Base-by-base conservation (phyloP, 2,329 filamentous ascomycete genomes). In the Dothistroma septosporum region DNA sequence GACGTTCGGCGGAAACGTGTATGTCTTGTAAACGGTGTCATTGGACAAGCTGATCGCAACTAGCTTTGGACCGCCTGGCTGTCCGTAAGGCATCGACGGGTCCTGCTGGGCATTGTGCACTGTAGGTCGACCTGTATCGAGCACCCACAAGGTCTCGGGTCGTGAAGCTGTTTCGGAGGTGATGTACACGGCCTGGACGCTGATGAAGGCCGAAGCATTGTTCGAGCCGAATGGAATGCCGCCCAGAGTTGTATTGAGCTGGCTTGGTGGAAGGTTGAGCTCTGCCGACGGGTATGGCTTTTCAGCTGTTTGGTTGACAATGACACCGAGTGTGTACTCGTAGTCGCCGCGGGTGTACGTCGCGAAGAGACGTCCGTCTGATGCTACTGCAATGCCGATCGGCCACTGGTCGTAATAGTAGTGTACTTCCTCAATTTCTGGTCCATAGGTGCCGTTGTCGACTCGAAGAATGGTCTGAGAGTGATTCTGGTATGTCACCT, bases 391-490 rank as follows among this genome's bases (percentile, higher is more conserved):
- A 8, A 80, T 74, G 5, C 78, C 78, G 22, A 79, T 79, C 1
- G 77, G 78, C 77, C 76, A 79, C 64, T 79, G 76, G 31, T 77
- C 57, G 55, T 62, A 57, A 31, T 60, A 81, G 66, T 80, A 81
- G 64, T 82, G 78, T 41, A 77, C 76, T 63, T 82, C 79, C 63
- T 82, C 80, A 3, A 82, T 69, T 1, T 71, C 64, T 0, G 79
- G 79, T 2, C 79, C 79, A 52, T 79, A 80, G 2, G 76, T 77
- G n/a, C 79, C 79, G 57, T 77, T 77, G 63, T 82, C 78, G 7
- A 77, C 71, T 35, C 78, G 73, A 1, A 82, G 65, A 35, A 72
- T 70, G 1, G 74, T 74, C n/a, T 64, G 60, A 16, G 70, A 69
- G 12, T 61, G 59, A 53, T 73, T 69, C 32, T 72, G 66, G 35